Percentiles rank a stretch among this genome's conserved stretches.
Conservation (phyloP, 495 filamentous ascomycete genomes). For the Penicillium argentinense region DNA sequence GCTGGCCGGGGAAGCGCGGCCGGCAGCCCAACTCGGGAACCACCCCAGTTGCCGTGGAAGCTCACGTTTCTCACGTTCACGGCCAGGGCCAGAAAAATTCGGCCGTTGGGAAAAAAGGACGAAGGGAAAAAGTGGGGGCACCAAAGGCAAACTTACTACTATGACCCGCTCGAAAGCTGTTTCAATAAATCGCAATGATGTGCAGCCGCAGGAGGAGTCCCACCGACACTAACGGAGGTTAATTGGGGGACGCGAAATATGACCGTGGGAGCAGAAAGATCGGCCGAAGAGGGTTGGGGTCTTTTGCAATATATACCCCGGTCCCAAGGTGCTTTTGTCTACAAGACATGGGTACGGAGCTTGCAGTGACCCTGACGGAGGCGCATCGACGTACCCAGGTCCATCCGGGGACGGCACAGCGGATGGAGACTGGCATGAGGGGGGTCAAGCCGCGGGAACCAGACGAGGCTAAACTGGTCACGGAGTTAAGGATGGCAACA, state of each 20-base stretch:
- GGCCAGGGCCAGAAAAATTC: constrained; percentile 8
- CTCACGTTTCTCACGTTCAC: too few relatives aligned
- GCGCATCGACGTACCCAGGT: too few relatives aligned
- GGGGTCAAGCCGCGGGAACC: constrained; percentile 1
- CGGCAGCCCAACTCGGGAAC: constrained; percentile 2
- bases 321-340: too few relatives aligned
- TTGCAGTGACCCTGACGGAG: too few relatives aligned
- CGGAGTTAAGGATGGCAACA: constrained; percentile 11
- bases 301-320: too few relatives aligned
- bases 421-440: too few relatives aligned
- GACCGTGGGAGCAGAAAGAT: too few relatives aligned
- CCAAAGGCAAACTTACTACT: constrained; percentile 19
- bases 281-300: not conserved
- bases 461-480: not conserved
- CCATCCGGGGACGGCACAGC: not conserved
- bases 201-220: constrained; percentile 22
- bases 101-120: constrained; percentile 3
- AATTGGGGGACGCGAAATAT: constrained; percentile 9
- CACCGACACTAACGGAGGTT: constrained; percentile 19
- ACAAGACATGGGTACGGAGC: too few relatives aligned
- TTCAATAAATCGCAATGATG: constrained; percentile 27
- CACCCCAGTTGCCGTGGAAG: too few relatives aligned
- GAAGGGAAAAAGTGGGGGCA: constrained; percentile 14
- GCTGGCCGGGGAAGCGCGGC: too few relatives aligned
- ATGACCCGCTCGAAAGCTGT: constrained; percentile 1